Conservation (phyloP, 1,284 basidiomycete genomes). For the Pseudozyma thailandica region DNA sequence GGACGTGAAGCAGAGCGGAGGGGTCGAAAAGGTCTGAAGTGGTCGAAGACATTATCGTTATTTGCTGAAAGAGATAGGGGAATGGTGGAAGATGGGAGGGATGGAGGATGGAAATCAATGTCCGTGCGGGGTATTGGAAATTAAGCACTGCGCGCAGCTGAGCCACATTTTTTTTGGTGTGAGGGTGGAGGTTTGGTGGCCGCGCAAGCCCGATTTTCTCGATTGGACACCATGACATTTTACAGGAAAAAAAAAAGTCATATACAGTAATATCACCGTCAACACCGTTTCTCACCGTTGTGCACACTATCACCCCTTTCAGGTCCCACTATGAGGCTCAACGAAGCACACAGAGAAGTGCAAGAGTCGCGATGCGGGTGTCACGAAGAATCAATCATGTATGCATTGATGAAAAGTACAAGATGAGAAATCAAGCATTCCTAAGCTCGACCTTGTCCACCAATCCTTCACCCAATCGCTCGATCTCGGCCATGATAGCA, state of each 20-base stretch:
- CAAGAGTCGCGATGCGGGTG: too few relatives aligned
- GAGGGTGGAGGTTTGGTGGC: not conserved
- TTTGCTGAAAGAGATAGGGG: not conserved
- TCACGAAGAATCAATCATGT: not conserved
- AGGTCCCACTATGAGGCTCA: too few relatives aligned
- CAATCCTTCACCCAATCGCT: conserved; percentile 80
- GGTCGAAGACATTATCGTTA: not conserved
- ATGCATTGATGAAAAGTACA: not conserved
- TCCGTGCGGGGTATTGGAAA: not conserved
- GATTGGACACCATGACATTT: too few relatives aligned
- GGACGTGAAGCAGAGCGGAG: conserved; percentile 47
- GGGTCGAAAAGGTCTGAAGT: conserved; percentile 54
- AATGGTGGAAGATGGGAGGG: not conserved
- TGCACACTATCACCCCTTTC: too few relatives aligned
- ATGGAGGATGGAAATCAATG: not conserved
- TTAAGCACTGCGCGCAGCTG: too few relatives aligned
- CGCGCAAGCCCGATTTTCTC: not conserved
- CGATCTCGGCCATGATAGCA: conserved; percentile 80
- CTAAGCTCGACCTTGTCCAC: conserved; percentile 68
- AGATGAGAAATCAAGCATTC: conserved; percentile 1
- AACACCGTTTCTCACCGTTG: too few relatives aligned
- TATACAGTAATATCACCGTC: too few relatives aligned
- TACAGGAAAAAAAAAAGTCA: too few relatives aligned
- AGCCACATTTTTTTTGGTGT: not conserved
- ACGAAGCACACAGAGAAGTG: too few relatives aligned